A percentile compares a stretch with the other conserved stretches of the same genome.
These are phyloP conservation scores for Toxicodendron radicans DNA, from an alignment of 345 rosid genomes.

Conservation along the genomic window DNA sequence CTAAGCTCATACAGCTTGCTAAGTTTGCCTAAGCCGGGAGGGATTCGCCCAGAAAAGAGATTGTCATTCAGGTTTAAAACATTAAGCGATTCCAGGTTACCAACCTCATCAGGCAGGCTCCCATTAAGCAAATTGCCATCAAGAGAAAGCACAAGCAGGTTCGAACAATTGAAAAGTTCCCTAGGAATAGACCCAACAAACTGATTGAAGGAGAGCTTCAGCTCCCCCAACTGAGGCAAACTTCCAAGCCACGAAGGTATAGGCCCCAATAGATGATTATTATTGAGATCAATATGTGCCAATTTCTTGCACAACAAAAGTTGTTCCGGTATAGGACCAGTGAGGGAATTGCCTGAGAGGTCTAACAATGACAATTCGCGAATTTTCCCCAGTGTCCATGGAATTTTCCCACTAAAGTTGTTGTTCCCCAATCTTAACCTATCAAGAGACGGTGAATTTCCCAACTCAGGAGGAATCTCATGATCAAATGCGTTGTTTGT, in stretches of 20 bases:
- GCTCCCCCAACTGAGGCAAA: constrained; percentile 66
- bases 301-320: constrained; percentile 73
- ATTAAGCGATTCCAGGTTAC: constrained; percentile 60
- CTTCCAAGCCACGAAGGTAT: constrained; percentile 82
- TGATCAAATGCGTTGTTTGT: constrained; percentile 64
- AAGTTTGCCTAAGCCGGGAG: constrained; percentile 65
- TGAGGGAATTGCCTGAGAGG: constrained; percentile 69
- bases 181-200: constrained; percentile 63
- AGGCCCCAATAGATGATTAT: constrained; percentile 69
- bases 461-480: constrained; percentile 68
- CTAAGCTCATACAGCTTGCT: constrained; percentile 68
- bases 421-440: constrained; percentile 84
- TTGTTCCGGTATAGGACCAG: constrained; percentile 64
- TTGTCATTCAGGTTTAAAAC: constrained; percentile 63
- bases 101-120: constrained; percentile 54
- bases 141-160: constrained; percentile 66
- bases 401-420: constrained; percentile 69
- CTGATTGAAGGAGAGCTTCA: constrained; percentile 74
- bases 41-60: constrained; percentile 65
- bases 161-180: constrained; percentile 67
- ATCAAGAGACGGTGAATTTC: constrained; percentile 74
- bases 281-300: constrained; percentile 77
- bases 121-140: constrained; percentile 67
- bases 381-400: constrained; percentile 78
- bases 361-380: constrained; percentile 62